Evolutionary conservation across 768 basidiomycete species (phyloP).

Genomic region (Suillus cothurnatus): DNA sequence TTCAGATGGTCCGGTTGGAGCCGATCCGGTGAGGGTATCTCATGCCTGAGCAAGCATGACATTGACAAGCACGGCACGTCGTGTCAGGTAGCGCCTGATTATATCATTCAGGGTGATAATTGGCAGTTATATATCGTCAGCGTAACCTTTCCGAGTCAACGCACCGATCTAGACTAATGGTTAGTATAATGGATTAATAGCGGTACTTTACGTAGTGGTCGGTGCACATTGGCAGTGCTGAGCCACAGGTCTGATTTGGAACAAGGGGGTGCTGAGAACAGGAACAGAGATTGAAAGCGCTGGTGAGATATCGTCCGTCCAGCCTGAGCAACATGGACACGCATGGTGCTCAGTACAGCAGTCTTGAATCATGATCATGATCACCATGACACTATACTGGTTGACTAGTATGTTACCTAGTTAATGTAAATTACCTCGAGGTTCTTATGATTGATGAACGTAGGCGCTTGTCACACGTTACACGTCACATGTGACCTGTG

Average conservation of each 20-base stretch:
- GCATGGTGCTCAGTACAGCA: background rate
- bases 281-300: background rate
- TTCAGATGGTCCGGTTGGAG: background rate
- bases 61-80: conserved; percentile 1
- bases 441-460: conserved; percentile 16
- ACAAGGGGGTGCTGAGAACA: conserved; percentile 15
- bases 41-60: background rate
- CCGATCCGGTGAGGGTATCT: background rate
- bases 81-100: background rate
- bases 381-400: background rate
- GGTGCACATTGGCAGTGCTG: background rate
- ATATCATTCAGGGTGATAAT: background rate
- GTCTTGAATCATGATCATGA: background rate
- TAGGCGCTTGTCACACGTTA: background rate
- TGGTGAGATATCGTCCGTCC: background rate
- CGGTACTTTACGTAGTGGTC: conserved; percentile 3
- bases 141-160: background rate
- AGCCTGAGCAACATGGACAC: background rate
- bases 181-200: background rate
- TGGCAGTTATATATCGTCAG: background rate
- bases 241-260: conserved; percentile 16
- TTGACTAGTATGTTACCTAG: no score
- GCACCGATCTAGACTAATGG: background rate
- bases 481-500: conserved; percentile 18
- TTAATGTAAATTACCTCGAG: background rate